These are phyloP conservation scores for Hanseniaspora valbyensis DNA, from an alignment of 805 yeast genomes.

Conservation along the genomic window DNA sequence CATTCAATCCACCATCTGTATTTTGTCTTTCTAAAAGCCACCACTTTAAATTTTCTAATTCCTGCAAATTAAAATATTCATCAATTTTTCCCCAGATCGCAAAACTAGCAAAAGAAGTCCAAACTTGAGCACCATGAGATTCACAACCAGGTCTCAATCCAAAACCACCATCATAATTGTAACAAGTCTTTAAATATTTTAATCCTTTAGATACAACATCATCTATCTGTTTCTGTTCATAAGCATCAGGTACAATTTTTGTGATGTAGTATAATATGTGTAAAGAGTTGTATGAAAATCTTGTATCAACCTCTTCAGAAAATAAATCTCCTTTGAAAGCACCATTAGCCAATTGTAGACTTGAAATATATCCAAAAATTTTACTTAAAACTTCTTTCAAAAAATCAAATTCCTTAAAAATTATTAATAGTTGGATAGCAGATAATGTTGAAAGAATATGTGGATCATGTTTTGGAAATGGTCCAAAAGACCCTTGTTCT, in stretches of 20 bases:
- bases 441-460: slow-evolving; percentile 77
- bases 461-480: slow-evolving; percentile 81
- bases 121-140: slow-evolving; percentile 85
- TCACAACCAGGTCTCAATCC: slow-evolving; percentile 93
- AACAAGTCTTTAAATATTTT: slow-evolving; percentile 54
- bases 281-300: slow-evolving; percentile 77
- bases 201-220: slow-evolving; percentile 52
- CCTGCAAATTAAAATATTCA: slow-evolving; percentile 29
- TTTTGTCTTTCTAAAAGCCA: slow-evolving; percentile 92
- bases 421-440: slow-evolving; percentile 67
- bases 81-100: slow-evolving; percentile 56
- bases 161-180: slow-evolving; percentile 91
- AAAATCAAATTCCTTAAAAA: slow-evolving; percentile 48
- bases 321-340: slow-evolving; percentile 81
- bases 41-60: slow-evolving; percentile 46
- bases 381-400: slow-evolving; percentile 29
- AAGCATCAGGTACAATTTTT: not conserved
- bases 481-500: slow-evolving; percentile 69
- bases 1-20: slow-evolving; percentile 80
- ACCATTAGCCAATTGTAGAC: slow-evolving; percentile 40
- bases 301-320: slow-evolving; percentile 77
- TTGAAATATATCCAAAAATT: slow-evolving; percentile 32
- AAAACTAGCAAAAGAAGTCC: slow-evolving; percentile 73
- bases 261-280: slow-evolving; percentile 44
- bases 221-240: slow-evolving; percentile 22